Percentiles rank a stretch among this genome's conserved stretches.
phyloP scores from a whole-genome alignment of 257 asterid genomes.

The Leonotis leonurus region DNA sequence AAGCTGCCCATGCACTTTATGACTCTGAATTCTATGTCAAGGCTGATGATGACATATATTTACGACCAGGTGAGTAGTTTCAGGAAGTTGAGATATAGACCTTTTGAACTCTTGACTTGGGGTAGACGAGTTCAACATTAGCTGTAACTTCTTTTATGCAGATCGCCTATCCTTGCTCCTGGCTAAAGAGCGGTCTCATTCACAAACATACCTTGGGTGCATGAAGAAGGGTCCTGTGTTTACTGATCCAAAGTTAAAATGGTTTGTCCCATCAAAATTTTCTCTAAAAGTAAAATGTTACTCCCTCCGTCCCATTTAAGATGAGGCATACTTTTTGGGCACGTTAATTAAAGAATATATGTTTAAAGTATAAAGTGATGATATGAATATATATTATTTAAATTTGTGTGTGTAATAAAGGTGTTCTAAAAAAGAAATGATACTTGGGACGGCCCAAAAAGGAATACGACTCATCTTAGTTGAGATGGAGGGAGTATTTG shows the following conservation, averaged over 20 bases:
- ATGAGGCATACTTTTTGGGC: too few relatives aligned
- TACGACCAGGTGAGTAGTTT: constrained; percentile 70
- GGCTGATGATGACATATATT: constrained; percentile 95
- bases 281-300: too few relatives aligned
- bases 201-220: constrained; percentile 97
- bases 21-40: constrained; percentile 93
- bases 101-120: constrained; percentile 8
- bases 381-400: too few relatives aligned
- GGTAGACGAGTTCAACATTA: constrained; percentile 7
- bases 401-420: too few relatives aligned
- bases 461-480: too few relatives aligned
- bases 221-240: constrained; percentile 97
- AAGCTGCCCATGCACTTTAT: constrained; percentile 92
- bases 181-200: constrained; percentile 89
- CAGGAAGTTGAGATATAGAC: constrained; percentile 7
- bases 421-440: too few relatives aligned
- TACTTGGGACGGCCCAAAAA: too few relatives aligned
- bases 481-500: too few relatives aligned
- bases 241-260: constrained; percentile 89
- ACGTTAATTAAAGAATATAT: too few relatives aligned
- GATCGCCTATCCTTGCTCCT: constrained; percentile 92
- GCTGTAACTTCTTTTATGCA: constrained; percentile 28
- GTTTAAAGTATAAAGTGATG: too few relatives aligned
- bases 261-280: constrained; percentile 47
- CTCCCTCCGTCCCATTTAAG: too few relatives aligned